Evolutionary conservation across 106 monocot species (phyloP).

Genomic region (Dioscorea zingiberensis): DNA sequence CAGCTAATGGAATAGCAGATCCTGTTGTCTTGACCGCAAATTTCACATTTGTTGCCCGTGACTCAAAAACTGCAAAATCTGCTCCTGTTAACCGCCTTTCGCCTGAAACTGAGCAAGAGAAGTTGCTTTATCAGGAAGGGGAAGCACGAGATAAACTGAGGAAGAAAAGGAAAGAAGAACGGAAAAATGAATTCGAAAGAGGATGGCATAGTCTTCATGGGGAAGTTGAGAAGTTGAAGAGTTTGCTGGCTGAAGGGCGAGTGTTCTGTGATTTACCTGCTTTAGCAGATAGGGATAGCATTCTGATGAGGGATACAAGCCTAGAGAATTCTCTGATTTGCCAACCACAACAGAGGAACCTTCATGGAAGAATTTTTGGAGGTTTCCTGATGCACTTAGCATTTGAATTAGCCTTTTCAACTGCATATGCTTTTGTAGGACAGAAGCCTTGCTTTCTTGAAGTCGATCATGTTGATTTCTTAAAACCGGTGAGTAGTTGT

Average conservation of each 20-base stretch:
- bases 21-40: slow-evolving; percentile 69
- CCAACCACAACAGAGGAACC: slow-evolving; percentile 94
- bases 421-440: slow-evolving; percentile 92
- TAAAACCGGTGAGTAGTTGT: slow-evolving; percentile 74
- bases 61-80: slow-evolving; percentile 84
- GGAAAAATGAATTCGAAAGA: slow-evolving; percentile 43
- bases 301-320: slow-evolving; percentile 69
- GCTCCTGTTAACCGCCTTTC: slow-evolving; percentile 83
- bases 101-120: slow-evolving; percentile 78
- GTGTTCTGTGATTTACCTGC: slow-evolving; percentile 96
- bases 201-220: slow-evolving; percentile 50
- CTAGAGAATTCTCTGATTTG: slow-evolving; percentile 92
- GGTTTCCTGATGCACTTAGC: slow-evolving; percentile 94
- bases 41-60: slow-evolving; percentile 96
- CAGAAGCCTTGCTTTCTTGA: slow-evolving; percentile 85
- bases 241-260: slow-evolving; percentile 71
- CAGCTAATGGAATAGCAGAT: slow-evolving; percentile 39
- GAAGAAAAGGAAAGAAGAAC: slow-evolving; percentile 72
- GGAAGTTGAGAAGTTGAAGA: slow-evolving; percentile 44
- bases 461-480: slow-evolving; percentile 96
- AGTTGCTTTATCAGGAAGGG: slow-evolving; percentile 49
- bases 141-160: slow-evolving; percentile 63
- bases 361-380: slow-evolving; percentile 95
- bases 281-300: slow-evolving; percentile 86
- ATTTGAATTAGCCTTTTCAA: slow-evolving; percentile 93